Evolutionary conservation across 352 stramenopile species (phyloP).

Genomic region (Phytophthora tubulina): DNA sequence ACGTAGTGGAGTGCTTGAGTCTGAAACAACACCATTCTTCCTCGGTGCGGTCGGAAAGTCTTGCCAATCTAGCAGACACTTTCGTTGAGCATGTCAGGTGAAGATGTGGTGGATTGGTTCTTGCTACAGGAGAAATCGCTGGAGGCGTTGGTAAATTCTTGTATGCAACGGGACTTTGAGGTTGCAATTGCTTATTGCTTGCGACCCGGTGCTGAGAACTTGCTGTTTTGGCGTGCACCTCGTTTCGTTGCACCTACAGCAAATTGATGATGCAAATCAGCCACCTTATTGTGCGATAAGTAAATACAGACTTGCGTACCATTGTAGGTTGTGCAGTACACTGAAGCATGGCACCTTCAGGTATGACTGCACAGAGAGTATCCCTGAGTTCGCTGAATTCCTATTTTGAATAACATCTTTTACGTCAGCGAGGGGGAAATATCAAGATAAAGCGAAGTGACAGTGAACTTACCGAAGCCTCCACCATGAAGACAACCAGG

Average conservation of each 20-base stretch:
- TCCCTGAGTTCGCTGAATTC: conserved; percentile 19
- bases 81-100: too few species aligned
- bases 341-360: background rate
- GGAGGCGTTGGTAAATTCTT: too few species aligned
- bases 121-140: too few species aligned
- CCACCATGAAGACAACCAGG: conserved; percentile 17
- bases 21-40: too few species aligned
- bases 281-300: background rate
- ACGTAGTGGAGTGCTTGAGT: too few species aligned
- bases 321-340: background rate
- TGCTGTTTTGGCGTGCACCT: background rate
- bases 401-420: background rate
- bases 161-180: too few species aligned
- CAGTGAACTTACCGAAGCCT: conserved; percentile 3
- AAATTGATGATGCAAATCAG: background rate
- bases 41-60: too few species aligned
- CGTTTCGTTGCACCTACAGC: background rate
- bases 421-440: too few species aligned
- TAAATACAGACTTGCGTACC: conserved; percentile 3
- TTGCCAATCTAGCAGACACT: too few species aligned
- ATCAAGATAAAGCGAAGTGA: background rate
- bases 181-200: too few species aligned
- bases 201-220: background rate
- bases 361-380: background rate
- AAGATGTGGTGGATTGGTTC: too few species aligned